Base-by-base conservation (phyloP, 805 yeast genomes). In the Yamadazyma phyllophila region DNA sequence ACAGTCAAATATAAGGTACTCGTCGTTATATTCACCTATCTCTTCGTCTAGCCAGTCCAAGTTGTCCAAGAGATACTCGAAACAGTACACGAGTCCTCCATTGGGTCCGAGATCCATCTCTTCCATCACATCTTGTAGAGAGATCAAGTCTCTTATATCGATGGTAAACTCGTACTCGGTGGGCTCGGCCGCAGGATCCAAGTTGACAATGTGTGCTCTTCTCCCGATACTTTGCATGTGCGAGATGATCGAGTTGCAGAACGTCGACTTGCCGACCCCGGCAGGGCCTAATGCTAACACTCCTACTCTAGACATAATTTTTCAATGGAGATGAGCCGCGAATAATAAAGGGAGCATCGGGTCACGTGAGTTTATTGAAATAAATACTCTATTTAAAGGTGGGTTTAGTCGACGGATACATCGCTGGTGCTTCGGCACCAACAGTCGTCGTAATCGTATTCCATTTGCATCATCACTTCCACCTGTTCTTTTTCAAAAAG, bases 1-100 rank as follows among this genome's bases (percentile, higher is more conserved):
- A 65, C 97, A 91, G 62, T 92, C 98, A 63, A 92, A 90, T 26
- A 92, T 89, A 54, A 92, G 72, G 58, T 88, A 92, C 58, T 94
- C 99, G 60, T 94, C 98, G 56, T 87, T 91, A 61, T 74, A 94
- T 51, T 94, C 98, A 13, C 99, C 99, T 47, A 94, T 85, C 60
- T 92, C 96, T 56, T 92, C 97, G 56, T 92, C 99, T 27, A 94
- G 69, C 99, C 99, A 94, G 68, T 94, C 99, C 49, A 94, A 62
- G 59, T 94, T 94, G 36, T 91, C 81, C 59, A 94, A 64, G 29
- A 94, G 71, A 60, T 91, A 88, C 67, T 94, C 98, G 62, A 94
- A 92, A 60, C 98, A 94, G 64, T 91, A 94, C 27, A 94, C 73
- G 40, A 94, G 68, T 0, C 95, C 97, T 40, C 99, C 99, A 54